Evolutionary conservation across 1,139 yeast genomes (phyloP), one percentile per base, ranked within the genome.

Genomic region (Geotrichum australiense): DNA sequence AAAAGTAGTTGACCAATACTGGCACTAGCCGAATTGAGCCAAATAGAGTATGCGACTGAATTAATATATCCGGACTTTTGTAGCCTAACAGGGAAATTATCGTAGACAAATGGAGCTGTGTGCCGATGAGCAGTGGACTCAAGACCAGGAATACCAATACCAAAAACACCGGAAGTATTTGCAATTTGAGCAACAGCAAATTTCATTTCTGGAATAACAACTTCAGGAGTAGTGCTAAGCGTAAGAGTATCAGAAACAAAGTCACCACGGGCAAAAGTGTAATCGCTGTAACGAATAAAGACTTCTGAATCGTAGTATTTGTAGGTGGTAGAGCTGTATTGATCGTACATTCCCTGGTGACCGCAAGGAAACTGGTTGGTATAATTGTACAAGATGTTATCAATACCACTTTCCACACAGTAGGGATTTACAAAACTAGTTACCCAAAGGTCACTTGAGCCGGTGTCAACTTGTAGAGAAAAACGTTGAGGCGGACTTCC

Each of bases 251-350:
- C 47, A 18, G 47, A 37, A 8, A 39, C 85, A 76, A 79, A 80
- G 36, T 65, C 56, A 35, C 93, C 93, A 4, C 51, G 47, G 2
- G 89, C 87, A 53, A 58, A 66, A 4, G 83, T 69, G 5, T 60
- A 55, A 58, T 81, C 91, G 23, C 78, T 86, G 53, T 82, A 82
- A 24, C 63, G 47, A 51, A 80, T 79, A 31, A 53, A 55, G 47
- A 73, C 71, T 10, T 58, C 60, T 6, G 39, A 38, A 21, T 33
- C 39, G 25, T 46, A 42, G 39, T 39, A 48, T 24, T 18, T 23
- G 30, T 41, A 46, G n/a, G 57, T 44, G 3, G 47, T 30, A 3
- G 56, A 52, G 6, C 34, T 33, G 22, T 32, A 24, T 8, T 44
- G 41, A 38, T 54, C 48, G 42, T 51, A 55, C n/a, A 47, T 42